Percentiles rank a stretch among this genome's conserved stretches.
Evolutionary conservation across 2,329 filamentous ascomycete genomes (phyloP).

Genomic region (Pestalotiopsis sp.): DNA sequence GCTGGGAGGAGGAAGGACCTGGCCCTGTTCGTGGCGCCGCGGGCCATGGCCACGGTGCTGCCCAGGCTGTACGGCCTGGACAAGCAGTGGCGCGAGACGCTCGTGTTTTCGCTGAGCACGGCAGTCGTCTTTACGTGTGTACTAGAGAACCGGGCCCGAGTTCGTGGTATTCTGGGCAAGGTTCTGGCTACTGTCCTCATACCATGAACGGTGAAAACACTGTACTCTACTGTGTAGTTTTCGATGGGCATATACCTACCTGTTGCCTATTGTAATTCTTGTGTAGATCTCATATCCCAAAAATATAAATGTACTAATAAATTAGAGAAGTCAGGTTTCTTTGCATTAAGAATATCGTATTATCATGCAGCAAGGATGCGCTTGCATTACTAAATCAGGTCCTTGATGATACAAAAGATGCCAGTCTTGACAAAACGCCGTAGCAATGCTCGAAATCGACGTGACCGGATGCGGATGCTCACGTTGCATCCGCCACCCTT

Average conservation of each 20-base stretch:
- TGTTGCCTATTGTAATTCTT: neutral
- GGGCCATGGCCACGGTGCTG: slow-evolving; percentile 74
- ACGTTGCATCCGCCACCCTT: neutral
- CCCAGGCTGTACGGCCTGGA: slow-evolving; percentile 68
- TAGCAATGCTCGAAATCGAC: neutral
- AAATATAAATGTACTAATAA: slow-evolving; percentile 27
- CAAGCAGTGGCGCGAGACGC: slow-evolving; percentile 69
- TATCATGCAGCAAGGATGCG: neutral
- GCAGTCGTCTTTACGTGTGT: slow-evolving; percentile 73
- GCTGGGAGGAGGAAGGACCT: slow-evolving; percentile 71
- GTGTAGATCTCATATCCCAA: neutral
- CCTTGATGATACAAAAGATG: neutral
- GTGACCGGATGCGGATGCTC: neutral
- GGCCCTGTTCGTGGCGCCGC: slow-evolving; percentile 78
- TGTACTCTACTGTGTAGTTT: neutral
- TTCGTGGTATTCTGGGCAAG: slow-evolving; percentile 70
- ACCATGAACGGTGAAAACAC: neutral
- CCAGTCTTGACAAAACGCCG: slow-evolving; percentile 3
- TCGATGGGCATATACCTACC: neutral
- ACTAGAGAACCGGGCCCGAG: slow-evolving; percentile 62
- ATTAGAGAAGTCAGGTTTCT: neutral
- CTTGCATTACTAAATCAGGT: neutral
- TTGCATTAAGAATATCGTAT: neutral
- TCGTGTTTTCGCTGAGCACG: slow-evolving; percentile 68
- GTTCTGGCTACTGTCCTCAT: slow-evolving; percentile 57